phyloP scores from a whole-genome alignment of 2,329 filamentous ascomycete genomes.

The Alternaria postmessia region DNA sequence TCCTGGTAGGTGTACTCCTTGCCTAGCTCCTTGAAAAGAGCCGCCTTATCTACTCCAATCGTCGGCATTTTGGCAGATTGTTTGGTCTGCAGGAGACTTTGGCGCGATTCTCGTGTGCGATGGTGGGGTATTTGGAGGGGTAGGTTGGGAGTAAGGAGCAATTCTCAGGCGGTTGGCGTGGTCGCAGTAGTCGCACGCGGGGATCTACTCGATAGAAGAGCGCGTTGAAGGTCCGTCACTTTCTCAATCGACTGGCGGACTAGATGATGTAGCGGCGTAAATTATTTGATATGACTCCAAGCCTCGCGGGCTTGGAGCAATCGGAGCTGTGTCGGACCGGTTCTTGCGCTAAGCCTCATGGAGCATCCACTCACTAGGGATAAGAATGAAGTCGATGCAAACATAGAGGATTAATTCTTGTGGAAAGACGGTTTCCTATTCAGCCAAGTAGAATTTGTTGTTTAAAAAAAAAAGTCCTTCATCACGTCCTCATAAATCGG shows the following conservation, averaged over 20 bases:
- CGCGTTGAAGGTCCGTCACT: neutral
- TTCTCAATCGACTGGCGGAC: conserved; percentile 9
- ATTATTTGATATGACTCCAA: conserved; percentile 41
- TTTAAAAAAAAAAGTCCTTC: neutral
- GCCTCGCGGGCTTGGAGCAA: conserved; percentile 11
- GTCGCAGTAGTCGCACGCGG: neutral
- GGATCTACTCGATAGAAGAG: neutral
- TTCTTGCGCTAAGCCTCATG: conserved; percentile 18
- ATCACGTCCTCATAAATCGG: neutral
- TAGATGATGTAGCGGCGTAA: conserved; percentile 13
- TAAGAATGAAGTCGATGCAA: neutral
- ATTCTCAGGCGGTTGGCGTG: conserved; percentile 4
- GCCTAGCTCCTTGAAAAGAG: conserved; percentile 90
- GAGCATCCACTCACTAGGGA: neutral
- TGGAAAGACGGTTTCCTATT: neutral
- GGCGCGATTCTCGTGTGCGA: conserved; percentile 19
- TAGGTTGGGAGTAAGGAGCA: conserved; percentile 29
- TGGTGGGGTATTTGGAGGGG: conserved; percentile 46
- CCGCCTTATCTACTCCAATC: conserved; percentile 94
- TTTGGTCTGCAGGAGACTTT: conserved; percentile 5
- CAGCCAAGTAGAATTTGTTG: too few relatives aligned
- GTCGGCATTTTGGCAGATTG: conserved; percentile 78
- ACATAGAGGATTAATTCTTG: neutral
- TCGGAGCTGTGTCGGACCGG: conserved; percentile 29
- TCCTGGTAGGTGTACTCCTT: conserved; percentile 91